phyloP scores from a whole-genome alignment of 129 eudicot genomes.

The Flaveria sonorensis region DNA sequence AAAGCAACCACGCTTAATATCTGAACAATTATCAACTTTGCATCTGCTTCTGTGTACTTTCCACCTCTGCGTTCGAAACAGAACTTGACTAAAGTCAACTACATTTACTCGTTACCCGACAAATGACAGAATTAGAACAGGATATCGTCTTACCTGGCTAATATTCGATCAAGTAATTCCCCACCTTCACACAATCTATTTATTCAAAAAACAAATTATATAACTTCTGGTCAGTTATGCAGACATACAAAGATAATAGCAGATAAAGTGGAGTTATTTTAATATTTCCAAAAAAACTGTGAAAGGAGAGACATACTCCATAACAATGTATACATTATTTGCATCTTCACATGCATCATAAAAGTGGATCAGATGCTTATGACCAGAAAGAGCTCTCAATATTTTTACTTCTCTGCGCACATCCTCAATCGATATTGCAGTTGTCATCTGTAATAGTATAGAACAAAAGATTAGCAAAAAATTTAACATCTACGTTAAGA shows the following conservation, averaged over 20 bases:
- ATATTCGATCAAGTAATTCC: slow-evolving; percentile 86
- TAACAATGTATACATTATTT: slow-evolving; percentile 87
- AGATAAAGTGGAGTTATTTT: not conserved
- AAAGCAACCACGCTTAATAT: slow-evolving; percentile 22
- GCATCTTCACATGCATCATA: slow-evolving; percentile 91
- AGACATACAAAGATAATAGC: not conserved
- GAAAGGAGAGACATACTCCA: slow-evolving; percentile 70
- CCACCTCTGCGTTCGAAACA: slow-evolving; percentile 64
- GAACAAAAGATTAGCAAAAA: not conserved
- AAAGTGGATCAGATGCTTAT: slow-evolving; percentile 80
- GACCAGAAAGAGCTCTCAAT: slow-evolving; percentile 86
- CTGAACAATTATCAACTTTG: slow-evolving; percentile 1
- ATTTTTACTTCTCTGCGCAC: slow-evolving; percentile 96
- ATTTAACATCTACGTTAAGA: not conserved
- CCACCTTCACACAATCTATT: slow-evolving; percentile 96
- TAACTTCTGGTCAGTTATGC: not conserved
- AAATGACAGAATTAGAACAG: not conserved
- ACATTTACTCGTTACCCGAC: not conserved
- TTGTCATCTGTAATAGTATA: slow-evolving; percentile 72
- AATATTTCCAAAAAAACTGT: not conserved
- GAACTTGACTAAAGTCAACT: slow-evolving; percentile 5
- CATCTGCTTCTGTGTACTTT: slow-evolving; percentile 9
- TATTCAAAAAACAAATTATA: slow-evolving; percentile 13
- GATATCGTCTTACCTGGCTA: slow-evolving; percentile 65
- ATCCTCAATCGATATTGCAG: slow-evolving; percentile 90